These are phyloP conservation scores for Aspergillus sergii DNA, from an alignment of 2,329 filamentous ascomycete species.

Conservation along the genomic window DNA sequence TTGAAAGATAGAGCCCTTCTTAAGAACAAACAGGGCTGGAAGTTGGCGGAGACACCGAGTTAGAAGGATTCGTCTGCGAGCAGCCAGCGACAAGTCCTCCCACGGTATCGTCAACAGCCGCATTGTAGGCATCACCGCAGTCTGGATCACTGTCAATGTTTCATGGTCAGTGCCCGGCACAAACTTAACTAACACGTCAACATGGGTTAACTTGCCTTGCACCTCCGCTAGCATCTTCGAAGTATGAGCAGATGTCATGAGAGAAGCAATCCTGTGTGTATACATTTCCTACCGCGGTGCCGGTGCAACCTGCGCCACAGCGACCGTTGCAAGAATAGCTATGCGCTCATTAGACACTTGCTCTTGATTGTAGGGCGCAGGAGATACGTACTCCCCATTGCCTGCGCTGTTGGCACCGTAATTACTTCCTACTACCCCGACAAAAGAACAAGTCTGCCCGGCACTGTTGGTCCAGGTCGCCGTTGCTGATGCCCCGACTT, in stretches of 20 bases:
- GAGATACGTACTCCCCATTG: neutral
- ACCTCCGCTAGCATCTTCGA: conserved; percentile 19
- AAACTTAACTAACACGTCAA: neutral
- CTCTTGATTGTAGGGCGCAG: neutral
- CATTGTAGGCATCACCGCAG: neutral
- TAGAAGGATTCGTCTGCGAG: neutral
- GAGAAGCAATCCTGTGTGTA: conserved; percentile 25
- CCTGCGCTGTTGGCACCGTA: neutral
- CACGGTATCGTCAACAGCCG: neutral
- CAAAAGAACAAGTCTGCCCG: neutral
- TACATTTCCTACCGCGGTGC: conserved; percentile 17
- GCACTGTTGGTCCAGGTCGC: neutral
- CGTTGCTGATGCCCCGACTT: neutral
- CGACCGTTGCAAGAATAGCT: conserved; percentile 25
- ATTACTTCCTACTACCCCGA: neutral
- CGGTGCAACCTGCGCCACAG: conserved; percentile 20
- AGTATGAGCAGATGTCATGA: conserved; percentile 25
- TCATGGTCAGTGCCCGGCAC: neutral
- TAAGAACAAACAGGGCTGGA: neutral
- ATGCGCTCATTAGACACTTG: neutral
- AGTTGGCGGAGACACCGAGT: neutral
- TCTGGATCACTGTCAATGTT: neutral
- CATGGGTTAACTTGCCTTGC: conserved; percentile 4
- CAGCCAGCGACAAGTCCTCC: neutral
- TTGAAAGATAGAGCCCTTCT: neutral